Conservation (phyloP, 2,329 filamentous ascomycete species). For the Monosporascus sp. region DNA sequence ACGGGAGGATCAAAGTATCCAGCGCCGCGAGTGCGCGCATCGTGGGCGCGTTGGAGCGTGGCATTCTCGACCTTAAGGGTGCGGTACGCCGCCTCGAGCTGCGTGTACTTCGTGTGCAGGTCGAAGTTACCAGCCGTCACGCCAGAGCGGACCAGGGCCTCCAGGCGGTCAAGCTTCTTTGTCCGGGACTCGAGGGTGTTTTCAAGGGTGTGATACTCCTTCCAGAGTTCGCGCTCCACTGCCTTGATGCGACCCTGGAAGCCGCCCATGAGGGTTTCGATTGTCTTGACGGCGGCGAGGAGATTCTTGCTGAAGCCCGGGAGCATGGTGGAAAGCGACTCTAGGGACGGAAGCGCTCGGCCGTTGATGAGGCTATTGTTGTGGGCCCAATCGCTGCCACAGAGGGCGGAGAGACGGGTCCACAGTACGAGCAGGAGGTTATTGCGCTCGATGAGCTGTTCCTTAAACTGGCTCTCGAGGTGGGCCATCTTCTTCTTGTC, state of each 20-base stretch:
- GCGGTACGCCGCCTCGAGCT: conserved; percentile 57
- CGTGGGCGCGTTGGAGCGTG: conserved; percentile 62
- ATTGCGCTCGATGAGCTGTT: conserved; percentile 87
- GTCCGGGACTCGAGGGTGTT: conserved; percentile 71
- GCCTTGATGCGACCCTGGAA: conserved; percentile 77
- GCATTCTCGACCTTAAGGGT: conserved; percentile 61
- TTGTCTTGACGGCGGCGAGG: conserved; percentile 76
- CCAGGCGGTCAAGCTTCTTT: conserved; percentile 83
- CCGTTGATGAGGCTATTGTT: conserved; percentile 85
- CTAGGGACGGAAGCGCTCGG: conserved; percentile 73
- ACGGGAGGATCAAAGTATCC: conserved; percentile 30
- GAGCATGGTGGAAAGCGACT: conserved; percentile 80
- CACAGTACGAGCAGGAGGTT: conserved; percentile 82
- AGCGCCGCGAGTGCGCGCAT: conserved; percentile 46
- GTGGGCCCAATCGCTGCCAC: conserved; percentile 88
- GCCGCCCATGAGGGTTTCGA: conserved; percentile 72
- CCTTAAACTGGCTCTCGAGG: conserved; percentile 76
- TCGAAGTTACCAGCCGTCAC: conserved; percentile 46
- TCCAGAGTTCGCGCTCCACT: conserved; percentile 86
- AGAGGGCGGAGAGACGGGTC: conserved; percentile 81
- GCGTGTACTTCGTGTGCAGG: conserved; percentile 40
- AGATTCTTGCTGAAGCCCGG: conserved; percentile 89
- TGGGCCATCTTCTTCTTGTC: conserved; percentile 72
- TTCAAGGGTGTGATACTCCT: conserved; percentile 85
- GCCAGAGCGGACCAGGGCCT: conserved; percentile 68